Conservation (phyloP, 441 rosid species). For the Corymbia calophylla region DNA sequence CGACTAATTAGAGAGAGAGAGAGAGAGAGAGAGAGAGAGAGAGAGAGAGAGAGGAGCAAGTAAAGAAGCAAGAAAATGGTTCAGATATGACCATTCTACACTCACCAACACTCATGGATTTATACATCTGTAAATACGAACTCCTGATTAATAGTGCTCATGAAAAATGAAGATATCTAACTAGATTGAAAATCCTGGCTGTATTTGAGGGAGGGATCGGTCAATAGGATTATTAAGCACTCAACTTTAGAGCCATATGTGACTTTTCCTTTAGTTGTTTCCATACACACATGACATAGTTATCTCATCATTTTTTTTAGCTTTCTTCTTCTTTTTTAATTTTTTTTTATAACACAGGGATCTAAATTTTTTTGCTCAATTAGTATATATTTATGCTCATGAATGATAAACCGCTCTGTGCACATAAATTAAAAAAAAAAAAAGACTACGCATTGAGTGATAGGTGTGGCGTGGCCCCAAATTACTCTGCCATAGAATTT, state of each 20-base stretch:
- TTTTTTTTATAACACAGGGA: rapidly evolving
- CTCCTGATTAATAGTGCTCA: too few relatives aligned
- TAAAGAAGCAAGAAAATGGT: neutral
- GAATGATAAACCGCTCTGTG: neutral
- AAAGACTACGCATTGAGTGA: neutral
- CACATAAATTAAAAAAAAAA: neutral
- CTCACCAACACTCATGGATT: neutral
- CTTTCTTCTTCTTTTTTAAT: neutral
- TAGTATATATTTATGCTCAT: neutral
- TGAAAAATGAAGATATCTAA: neutral
- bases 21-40: too few relatives aligned
- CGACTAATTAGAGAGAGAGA: neutral
- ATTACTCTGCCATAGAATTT: neutral
- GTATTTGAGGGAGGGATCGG: neutral
- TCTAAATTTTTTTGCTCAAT: neutral
- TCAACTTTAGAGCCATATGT: too few relatives aligned
- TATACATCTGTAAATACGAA: rapidly evolving
- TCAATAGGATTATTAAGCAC: too few relatives aligned
- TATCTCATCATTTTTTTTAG: neutral
- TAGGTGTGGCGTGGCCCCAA: rapidly evolving
- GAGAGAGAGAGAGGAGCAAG: too few relatives aligned
- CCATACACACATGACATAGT: neutral
- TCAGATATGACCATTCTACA: neutral
- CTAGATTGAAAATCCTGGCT: too few relatives aligned
- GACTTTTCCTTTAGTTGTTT: neutral